These are phyloP conservation scores for Wickerhamomyces sydowiorum DNA, from an alignment of 805 yeast genomes.

Conservation along the genomic window DNA sequence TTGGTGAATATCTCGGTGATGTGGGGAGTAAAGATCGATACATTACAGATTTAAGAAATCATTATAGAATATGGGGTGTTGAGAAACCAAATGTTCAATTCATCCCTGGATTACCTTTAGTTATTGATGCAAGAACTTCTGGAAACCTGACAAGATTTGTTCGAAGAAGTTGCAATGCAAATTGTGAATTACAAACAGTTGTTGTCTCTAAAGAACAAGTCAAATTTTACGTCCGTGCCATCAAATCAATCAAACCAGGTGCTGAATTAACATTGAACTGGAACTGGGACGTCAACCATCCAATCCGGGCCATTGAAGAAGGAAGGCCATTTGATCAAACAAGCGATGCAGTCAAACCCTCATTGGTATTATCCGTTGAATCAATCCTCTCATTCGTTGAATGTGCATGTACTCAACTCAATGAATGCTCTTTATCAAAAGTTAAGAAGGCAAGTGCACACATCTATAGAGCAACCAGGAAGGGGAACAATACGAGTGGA, in stretches of 20 bases:
- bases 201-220: constrained; percentile 30
- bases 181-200: constrained; percentile 56
- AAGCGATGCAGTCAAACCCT: constrained; percentile 44
- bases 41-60: constrained; percentile 61
- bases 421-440: constrained; percentile 52
- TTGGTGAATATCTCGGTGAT: constrained; percentile 70
- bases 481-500: constrained; percentile 19
- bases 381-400: constrained; percentile 56
- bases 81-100: constrained; percentile 54
- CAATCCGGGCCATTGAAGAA: constrained; percentile 51
- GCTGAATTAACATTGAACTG: constrained; percentile 75
- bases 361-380: constrained; percentile 56
- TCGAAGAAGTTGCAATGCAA: constrained; percentile 72
- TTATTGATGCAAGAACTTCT: constrained; percentile 69
- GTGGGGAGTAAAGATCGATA: constrained; percentile 62
- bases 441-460: constrained; percentile 58
- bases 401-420: constrained; percentile 49
- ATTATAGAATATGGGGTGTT: constrained; percentile 70
- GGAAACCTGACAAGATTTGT: constrained; percentile 76
- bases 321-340: constrained; percentile 47
- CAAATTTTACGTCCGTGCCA: constrained; percentile 52
- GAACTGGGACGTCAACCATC: constrained; percentile 85
- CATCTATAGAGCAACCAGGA: constrained; percentile 46
- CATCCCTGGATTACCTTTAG: constrained; percentile 55
- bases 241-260: constrained; percentile 50